Base-by-base conservation (phyloP, 495 filamentous ascomycete genomes). In the Penicillium arizonense region DNA sequence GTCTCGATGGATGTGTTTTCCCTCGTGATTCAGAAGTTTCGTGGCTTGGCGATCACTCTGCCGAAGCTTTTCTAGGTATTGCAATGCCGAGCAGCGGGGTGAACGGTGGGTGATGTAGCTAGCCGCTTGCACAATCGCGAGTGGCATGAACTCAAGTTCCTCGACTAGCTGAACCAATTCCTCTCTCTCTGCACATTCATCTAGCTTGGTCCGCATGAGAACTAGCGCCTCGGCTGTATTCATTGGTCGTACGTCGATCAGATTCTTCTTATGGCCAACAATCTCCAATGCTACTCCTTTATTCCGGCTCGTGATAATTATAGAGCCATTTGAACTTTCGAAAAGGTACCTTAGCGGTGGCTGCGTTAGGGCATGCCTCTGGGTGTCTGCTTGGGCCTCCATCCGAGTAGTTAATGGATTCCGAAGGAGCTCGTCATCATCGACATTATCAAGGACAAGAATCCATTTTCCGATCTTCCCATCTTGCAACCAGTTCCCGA, bases 51-150 rank as follows among this genome's bases (percentile, higher is more conserved):
- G 37, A 20, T 44, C 42, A 14, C 42, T 44, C 21, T 44, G 12
- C 21, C 42, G 57, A 47, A 75, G 76, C 18, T 66, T 51, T 32
- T 64, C 33, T 1, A 76, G 50, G 52, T 80, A 78, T 39, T 63
- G 41, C 42, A 50, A 33, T 43, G 68, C 50, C 11, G 57, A 59
- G 41, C 33, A 41, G 9, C 66, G 44, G 16, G 59, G 62, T 37
- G 44, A 51, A 32, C 56, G 47, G 26, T 63, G 52, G 8, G 12
- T 49, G 43, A 81, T 78, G 54, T 75, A 80, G 11, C 64, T 70
- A 8, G 73, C 72, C 2, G 73, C 75, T 56, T 81, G 74, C 8
- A 61, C 64, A 23, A 80, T 78, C 6, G 76, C 76, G 12, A 81
- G 69, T 24, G 78, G 74, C 44, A 81, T 67, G 40, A 50, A 64